These are phyloP conservation scores for Mortierella sp. DNA, from an alignment of 371 early-diverging fungal species.

Conservation along the genomic window DNA sequence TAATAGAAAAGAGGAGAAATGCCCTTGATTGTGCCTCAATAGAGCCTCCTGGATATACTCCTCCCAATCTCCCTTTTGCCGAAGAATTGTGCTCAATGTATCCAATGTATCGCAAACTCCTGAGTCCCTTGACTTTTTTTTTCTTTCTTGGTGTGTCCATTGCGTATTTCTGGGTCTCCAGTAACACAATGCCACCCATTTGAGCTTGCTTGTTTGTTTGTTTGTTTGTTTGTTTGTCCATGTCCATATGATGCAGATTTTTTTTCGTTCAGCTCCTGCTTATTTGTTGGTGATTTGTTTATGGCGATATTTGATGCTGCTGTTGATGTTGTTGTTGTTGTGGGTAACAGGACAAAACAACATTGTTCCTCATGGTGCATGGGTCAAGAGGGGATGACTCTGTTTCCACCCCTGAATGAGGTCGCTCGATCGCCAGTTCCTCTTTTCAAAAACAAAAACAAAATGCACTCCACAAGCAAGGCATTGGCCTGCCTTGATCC, in stretches of 20 bases:
- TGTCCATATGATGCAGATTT: background rate
- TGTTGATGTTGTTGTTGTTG: background rate
- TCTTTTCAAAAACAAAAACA: no score
- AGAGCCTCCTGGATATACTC: conserved; percentile 4
- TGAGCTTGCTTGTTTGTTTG: background rate
- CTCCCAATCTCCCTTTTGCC: background rate
- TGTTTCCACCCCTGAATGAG: background rate
- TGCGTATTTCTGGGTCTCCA: background rate
- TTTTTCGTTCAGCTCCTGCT: background rate
- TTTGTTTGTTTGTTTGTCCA: background rate
- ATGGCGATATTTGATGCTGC: background rate
- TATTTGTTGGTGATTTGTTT: background rate
- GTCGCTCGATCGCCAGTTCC: background rate
- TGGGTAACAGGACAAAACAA: background rate
- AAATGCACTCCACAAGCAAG: no score
- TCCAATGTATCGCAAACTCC: background rate
- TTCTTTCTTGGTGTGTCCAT: background rate
- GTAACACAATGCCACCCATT: background rate
- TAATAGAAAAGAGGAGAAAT: no score
- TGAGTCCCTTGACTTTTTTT: background rate
- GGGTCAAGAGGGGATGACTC: background rate
- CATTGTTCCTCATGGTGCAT: background rate
- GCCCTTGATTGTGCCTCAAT: background rate
- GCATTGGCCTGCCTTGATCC: background rate
- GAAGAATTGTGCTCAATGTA: background rate